phyloP scores from a whole-genome alignment of 495 filamentous ascomycete genomes.

The Letharia columbiana region DNA sequence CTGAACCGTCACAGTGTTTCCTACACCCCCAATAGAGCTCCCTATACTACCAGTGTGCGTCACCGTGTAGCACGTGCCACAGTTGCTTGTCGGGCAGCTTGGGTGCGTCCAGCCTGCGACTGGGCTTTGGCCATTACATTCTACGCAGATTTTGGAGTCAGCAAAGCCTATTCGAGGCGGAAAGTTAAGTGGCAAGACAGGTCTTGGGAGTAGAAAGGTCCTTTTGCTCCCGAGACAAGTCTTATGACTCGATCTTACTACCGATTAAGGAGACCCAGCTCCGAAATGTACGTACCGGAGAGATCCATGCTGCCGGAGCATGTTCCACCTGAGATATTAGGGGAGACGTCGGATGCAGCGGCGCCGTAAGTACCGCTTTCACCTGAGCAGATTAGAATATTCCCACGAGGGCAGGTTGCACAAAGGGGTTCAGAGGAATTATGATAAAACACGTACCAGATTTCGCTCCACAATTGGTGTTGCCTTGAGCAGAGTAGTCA shows the following conservation, averaged over 20 bases:
- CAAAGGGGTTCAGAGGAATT: neutral
- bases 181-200: too few species aligned
- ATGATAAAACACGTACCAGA: slow-evolving; percentile 6
- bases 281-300: neutral
- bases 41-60: slow-evolving; percentile 20
- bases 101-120: slow-evolving; percentile 16
- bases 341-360: slow-evolving; percentile 25
- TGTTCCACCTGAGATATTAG: slow-evolving; percentile 21
- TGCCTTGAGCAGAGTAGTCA: slow-evolving; percentile 14
- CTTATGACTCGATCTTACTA: too few species aligned
- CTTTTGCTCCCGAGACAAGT: too few species aligned
- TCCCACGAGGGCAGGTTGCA: neutral
- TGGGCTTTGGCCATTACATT: slow-evolving; percentile 21
- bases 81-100: slow-evolving; percentile 19
- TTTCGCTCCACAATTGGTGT: slow-evolving; percentile 7
- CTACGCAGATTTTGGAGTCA: too few species aligned
- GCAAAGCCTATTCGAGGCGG: too few species aligned
- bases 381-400: slow-evolving; percentile 5
- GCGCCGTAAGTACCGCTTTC: slow-evolving; percentile 22
- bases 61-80: slow-evolving; percentile 24
- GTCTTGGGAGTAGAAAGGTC: too few species aligned
- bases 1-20: slow-evolving; percentile 23
- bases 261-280: too few species aligned
- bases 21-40: slow-evolving; percentile 8
- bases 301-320: slow-evolving; percentile 21